These are phyloP conservation scores for Candida arabinofermentans DNA, from an alignment of 805 yeast genomes.

Conservation along the genomic window DNA sequence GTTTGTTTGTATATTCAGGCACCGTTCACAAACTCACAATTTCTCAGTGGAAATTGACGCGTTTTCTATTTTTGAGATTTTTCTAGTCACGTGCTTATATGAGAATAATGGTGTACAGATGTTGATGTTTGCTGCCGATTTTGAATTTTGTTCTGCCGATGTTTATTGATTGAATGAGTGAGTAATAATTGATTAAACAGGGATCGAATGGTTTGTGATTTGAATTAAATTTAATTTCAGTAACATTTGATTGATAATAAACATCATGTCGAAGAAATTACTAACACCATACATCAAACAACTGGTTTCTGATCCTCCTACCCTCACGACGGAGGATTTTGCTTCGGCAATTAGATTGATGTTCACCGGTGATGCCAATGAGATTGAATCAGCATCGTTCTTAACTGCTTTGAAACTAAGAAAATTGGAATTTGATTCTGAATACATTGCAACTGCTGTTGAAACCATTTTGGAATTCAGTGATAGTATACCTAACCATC, in stretches of 20 bases:
- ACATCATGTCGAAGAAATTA: constrained; percentile 13
- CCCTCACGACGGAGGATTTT: constrained; percentile 61
- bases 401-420: constrained; percentile 70
- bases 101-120: not conserved
- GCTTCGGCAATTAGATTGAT: constrained; percentile 57
- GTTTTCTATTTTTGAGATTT: too few relatives aligned
- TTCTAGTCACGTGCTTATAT: too few relatives aligned
- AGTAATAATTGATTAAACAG: too few relatives aligned
- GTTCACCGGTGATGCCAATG: constrained; percentile 56
- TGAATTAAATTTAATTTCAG: not conserved
- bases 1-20: too few relatives aligned
- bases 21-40: not conserved
- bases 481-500: constrained; percentile 42
- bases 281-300: constrained; percentile 61
- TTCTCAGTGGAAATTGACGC: constrained; percentile 3
- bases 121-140: too few relatives aligned
- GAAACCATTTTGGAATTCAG: constrained; percentile 65
- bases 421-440: constrained; percentile 78
- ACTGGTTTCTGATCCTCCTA: constrained; percentile 56
- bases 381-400: constrained; percentile 73
- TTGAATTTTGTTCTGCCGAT: too few relatives aligned
- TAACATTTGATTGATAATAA: not conserved
- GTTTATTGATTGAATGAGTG: too few relatives aligned
- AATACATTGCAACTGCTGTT: constrained; percentile 83
- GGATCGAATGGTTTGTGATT: not conserved